Evolutionary conservation across 306 rosid species (phyloP).

Genomic region (Vigna angularis): DNA sequence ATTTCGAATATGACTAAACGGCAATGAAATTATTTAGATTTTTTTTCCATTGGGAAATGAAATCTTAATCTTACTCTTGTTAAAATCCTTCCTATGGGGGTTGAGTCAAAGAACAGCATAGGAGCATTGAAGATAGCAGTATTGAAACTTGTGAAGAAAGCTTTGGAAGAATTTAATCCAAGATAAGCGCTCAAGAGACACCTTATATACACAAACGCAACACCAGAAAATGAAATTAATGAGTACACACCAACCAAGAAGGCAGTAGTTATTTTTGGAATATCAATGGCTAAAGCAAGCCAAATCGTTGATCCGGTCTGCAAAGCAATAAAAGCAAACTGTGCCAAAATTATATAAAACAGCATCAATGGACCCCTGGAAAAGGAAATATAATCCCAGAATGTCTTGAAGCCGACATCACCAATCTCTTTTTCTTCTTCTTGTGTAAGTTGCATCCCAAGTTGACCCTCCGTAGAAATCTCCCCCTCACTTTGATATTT

Average conservation of each 20-base stretch:
- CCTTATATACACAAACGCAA: conserved; percentile 54
- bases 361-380: conserved; percentile 54
- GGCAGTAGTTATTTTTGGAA: conserved; percentile 55
- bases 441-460: conserved; percentile 67
- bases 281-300: conserved; percentile 74
- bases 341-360: conserved; percentile 39
- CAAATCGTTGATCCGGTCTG: conserved; percentile 68
- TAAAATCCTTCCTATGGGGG: conserved; percentile 80
- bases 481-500: conserved; percentile 50
- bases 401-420: conserved; percentile 72
- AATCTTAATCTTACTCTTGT: conserved; percentile 72
- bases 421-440: conserved; percentile 79
- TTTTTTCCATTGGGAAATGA: neutral
- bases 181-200: conserved; percentile 51
- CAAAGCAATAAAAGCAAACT: conserved; percentile 50
- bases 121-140: conserved; percentile 80
- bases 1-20: neutral
- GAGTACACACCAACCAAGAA: conserved; percentile 66
- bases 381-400: conserved; percentile 63
- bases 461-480: conserved; percentile 40
- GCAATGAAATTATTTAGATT: neutral
- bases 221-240: conserved; percentile 57
- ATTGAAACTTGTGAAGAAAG: too few species aligned
- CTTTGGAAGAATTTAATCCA: conserved; percentile 80
- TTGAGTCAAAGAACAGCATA: conserved; percentile 86